phyloP scores from a whole-genome alignment of 1,284 basidiomycete species.

The Apiotrichum montevideense region DNA sequence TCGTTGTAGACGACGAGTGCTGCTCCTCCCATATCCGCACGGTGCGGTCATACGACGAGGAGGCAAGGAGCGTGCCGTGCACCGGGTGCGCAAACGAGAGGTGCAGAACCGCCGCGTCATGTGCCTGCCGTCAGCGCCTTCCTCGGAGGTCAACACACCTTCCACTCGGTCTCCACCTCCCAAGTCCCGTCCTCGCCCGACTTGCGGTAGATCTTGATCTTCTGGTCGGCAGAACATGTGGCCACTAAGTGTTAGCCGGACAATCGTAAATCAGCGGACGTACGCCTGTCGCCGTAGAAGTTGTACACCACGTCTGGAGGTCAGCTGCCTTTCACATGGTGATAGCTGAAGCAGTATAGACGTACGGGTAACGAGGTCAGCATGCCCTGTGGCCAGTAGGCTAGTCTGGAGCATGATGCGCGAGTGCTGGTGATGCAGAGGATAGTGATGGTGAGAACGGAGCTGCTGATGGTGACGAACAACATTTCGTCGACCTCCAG shows the following conservation, averaged over 20 bases:
- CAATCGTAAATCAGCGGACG: constrained; percentile 37
- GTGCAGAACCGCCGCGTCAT: constrained; percentile 75
- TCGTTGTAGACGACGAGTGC: constrained; percentile 1
- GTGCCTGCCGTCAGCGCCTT: constrained; percentile 56
- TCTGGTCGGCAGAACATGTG: constrained; percentile 51
- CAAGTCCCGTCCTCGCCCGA: constrained; percentile 58
- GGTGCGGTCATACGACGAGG: constrained; percentile 76
- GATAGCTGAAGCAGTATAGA: not conserved
- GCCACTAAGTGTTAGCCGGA: constrained; percentile 58
- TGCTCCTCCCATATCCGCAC: constrained; percentile 82
- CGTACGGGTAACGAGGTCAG: constrained; percentile 47
- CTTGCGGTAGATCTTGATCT: constrained; percentile 72
- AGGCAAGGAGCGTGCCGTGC: constrained; percentile 76
- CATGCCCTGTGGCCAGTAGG: constrained; percentile 42
- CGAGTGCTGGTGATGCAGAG: not conserved
- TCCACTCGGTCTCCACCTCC: constrained; percentile 78
- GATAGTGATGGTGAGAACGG: too few relatives aligned
- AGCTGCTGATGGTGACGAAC: not conserved
- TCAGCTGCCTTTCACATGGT: constrained; percentile 8
- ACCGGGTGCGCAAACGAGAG: constrained; percentile 85
- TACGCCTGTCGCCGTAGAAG: constrained; percentile 70
- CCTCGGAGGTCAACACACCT: constrained; percentile 52
- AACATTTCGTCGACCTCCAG: not conserved
- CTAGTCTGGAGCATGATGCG: constrained; percentile 44
- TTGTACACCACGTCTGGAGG: constrained; percentile 71